A percentile compares a stretch with the other conserved stretches of the same genome.
phyloP scores from a whole-genome alignment of 139 green algal species.

The Astrephomene gubernaculifera region DNA sequence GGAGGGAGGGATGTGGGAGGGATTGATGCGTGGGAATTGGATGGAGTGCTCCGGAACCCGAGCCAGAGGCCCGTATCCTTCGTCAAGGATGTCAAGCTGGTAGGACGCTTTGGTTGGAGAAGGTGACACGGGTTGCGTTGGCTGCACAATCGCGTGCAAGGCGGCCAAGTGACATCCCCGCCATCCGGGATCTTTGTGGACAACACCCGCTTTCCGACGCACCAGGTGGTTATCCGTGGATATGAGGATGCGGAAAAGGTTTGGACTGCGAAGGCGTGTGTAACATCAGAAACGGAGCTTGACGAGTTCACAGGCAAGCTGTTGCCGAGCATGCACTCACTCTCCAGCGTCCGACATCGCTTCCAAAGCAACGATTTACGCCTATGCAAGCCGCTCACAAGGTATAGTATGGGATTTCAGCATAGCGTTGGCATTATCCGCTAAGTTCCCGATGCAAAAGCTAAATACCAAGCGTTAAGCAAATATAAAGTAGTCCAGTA shows the following conservation, averaged over 20 bases:
- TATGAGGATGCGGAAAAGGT: conserved; percentile 87
- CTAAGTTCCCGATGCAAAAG: no score
- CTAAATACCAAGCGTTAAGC: no score
- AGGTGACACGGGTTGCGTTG: background rate
- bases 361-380: no score
- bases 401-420: no score
- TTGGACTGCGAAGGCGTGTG: conserved; percentile 32
- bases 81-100: no score
- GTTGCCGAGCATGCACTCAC: background rate
- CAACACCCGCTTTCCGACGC: conserved; percentile 8
- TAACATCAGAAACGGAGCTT: background rate
- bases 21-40: background rate
- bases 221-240: conserved; percentile 98
- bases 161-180: no score
- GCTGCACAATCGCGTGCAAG: background rate
- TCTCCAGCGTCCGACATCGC: background rate
- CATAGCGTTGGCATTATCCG: no score
- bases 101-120: no score
- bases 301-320: background rate
- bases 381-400: no score
- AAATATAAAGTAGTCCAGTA: no score
- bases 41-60: background rate
- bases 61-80: background rate
- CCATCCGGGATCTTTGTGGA: background rate
- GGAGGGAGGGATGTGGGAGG: background rate